Base-by-base conservation (phyloP, 345 rosid species). In the Nasturtium officinale region DNA sequence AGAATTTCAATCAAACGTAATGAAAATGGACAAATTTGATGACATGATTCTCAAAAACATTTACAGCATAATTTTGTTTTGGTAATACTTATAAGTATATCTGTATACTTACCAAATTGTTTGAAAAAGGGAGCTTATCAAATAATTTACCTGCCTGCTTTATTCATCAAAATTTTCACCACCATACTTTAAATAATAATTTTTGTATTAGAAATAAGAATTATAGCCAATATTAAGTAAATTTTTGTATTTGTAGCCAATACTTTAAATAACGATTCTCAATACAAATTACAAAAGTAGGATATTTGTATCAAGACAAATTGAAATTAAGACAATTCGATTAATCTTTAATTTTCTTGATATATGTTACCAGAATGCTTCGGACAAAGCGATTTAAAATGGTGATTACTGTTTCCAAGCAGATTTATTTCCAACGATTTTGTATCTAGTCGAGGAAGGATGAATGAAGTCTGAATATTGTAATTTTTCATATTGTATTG, bases 341-440 rank as follows among this genome's bases (percentile, higher is more conserved):
- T 71, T 29, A 1, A 61, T 26, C n/a, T 71, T 21, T 48, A 50
- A 6, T 17, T 42, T 72, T 72, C 16, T 62, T 30, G 63, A 42
- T 54, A 61, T 5, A 0, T 52, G 53, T 23, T 61, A 51, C 9
- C 9, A 28, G 10, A 59, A 20, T 4, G 63, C 56, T 64, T 73
- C 20, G 76, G 46, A 54, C 16, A 45, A 43, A 29, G 29, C 38
- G 28, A 43, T n/a, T 32, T 4, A 4, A 45, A 73, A 11, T 64
- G 56, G 9, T 54, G 9, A 23, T 1, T 23, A 23, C 25, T 23
- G 29, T 63, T 54, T 64, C 56, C 57, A 54, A 73, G 57, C 54
- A 42, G 6, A 42, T 53, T 64, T 42, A 7, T 7, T 64, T 54
- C 54, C 30, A 62, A 64, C 18, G 59, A 28, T 16, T 54, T 53